Evolutionary conservation across 2,329 filamentous ascomycete species (phyloP).

Genomic region (Botrytis cinerea): DNA sequence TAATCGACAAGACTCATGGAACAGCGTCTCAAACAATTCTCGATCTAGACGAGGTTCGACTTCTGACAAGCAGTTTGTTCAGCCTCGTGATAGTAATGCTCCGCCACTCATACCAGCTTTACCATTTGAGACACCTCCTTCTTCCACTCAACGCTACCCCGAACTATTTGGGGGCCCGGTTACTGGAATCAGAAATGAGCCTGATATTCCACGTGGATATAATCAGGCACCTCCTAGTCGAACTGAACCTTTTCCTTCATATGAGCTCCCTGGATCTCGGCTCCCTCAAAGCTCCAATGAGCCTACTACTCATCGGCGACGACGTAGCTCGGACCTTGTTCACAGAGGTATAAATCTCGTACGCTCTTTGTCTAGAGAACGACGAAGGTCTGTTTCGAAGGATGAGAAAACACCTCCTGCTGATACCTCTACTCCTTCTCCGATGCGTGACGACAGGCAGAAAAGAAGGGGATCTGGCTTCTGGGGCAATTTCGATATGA

Average conservation of each 20-base stretch:
- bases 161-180: conserved; percentile 47
- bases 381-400: conserved; percentile 30
- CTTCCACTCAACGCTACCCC: conserved; percentile 53
- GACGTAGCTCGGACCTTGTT: conserved; percentile 50
- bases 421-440: not conserved
- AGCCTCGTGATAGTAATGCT: not conserved
- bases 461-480: conserved; percentile 47
- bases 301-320: conserved; percentile 23
- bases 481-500: conserved; percentile 29
- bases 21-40: not conserved
- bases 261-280: conserved; percentile 45
- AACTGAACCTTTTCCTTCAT: conserved; percentile 44
- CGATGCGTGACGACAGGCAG: conserved; percentile 37
- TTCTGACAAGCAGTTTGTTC: conserved; percentile 3
- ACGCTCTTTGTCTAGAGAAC: conserved; percentile 36
- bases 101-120: conserved; percentile 23
- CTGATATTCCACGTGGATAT: conserved; percentile 37
- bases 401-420: not conserved
- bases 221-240: conserved; percentile 37
- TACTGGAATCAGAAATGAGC: conserved; percentile 31
- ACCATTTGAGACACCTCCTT: conserved; percentile 50
- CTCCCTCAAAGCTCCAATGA: conserved; percentile 30
- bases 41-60: conserved; percentile 9
- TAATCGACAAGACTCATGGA: conserved; percentile 8
- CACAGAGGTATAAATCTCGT: conserved; percentile 52